A percentile compares a stretch with the other conserved stretches of the same genome.
phyloP scores from a whole-genome alignment of 306 rosid genomes.

The Cicer bijugum region DNA sequence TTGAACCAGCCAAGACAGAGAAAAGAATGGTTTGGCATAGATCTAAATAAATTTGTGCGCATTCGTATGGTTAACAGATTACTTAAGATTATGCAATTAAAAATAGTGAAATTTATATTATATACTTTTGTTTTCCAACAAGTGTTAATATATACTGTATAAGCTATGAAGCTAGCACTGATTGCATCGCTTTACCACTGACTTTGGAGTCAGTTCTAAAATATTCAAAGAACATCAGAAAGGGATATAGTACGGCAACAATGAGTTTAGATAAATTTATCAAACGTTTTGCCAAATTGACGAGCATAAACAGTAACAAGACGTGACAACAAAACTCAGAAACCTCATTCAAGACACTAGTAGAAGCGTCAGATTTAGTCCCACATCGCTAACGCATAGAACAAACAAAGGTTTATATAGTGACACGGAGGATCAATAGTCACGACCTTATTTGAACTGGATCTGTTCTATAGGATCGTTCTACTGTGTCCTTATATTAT shows the following conservation, averaged over 20 bases:
- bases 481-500: background rate
- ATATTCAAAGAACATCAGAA: background rate
- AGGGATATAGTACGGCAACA: background rate
- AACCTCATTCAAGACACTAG: background rate
- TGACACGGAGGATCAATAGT: fast-evolving
- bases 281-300: background rate
- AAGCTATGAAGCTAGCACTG: background rate
- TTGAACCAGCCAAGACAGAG: too few relatives aligned
- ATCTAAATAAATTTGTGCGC: background rate
- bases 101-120: too few relatives aligned
- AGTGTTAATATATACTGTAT: too few relatives aligned
- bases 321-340: background rate
- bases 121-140: too few relatives aligned
- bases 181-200: background rate
- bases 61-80: background rate
- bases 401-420: background rate
- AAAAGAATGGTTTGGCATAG: too few relatives aligned
- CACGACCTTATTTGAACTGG: conserved; percentile 28
- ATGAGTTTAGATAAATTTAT: background rate
- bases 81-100: background rate
- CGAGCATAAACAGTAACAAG: background rate
- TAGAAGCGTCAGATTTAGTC: background rate
- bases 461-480: conserved; percentile 20
- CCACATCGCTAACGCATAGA: background rate
- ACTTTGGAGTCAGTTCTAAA: background rate